Base-by-base conservation (phyloP, 345 rosid species). In the Hibiscus tridactylites region DNA sequence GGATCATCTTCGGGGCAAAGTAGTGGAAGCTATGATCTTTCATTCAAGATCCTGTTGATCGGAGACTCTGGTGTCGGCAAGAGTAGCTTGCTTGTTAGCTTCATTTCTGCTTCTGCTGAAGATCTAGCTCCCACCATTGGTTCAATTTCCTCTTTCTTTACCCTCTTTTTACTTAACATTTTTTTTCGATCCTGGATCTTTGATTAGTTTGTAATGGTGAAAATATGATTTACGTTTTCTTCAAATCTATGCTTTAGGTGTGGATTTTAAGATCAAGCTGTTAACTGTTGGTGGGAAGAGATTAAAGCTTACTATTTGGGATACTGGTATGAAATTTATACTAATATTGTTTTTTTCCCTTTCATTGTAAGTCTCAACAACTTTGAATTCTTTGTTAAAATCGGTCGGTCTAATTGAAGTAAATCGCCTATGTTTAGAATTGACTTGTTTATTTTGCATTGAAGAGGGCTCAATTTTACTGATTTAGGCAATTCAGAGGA, bases 61-160 rank as follows among this genome's bases (percentile, higher is more conserved):
- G 98, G 98, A 16, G 98, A 91, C 79, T 91, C 98, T 9, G 91
- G 89, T 61, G 98, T 94, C 71, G 98, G 98, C 73, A 94, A 94
- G 83, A 94, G 98, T 79, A 88, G 97, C 70, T 90, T 94, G 71
- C 97, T 91, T 83, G 92, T 94, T 58, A 91, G 95, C 82, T 94
- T 94, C 91, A 94, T 94, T 80, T 90, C 97, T 56, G 73, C 71
- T 70, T 78, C 96, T 29, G 81, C 76, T 5, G 93, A 86, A 73
- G 93, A 87, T 90, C 91, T 86, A 77, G 77, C 95, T 71, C 97
- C 97, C 60, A 94, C 98, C 62, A 90, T 94, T 68, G 98, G 98
- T 94, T 39, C 29, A 24, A 31, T 29, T 72, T 60, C 17, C 11
- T 9, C 3, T 64, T 67, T 15, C 12, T 54, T 17, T 39, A 35